Base-by-base conservation (phyloP, 495 filamentous ascomycete genomes). In the Cercophora samala region DNA sequence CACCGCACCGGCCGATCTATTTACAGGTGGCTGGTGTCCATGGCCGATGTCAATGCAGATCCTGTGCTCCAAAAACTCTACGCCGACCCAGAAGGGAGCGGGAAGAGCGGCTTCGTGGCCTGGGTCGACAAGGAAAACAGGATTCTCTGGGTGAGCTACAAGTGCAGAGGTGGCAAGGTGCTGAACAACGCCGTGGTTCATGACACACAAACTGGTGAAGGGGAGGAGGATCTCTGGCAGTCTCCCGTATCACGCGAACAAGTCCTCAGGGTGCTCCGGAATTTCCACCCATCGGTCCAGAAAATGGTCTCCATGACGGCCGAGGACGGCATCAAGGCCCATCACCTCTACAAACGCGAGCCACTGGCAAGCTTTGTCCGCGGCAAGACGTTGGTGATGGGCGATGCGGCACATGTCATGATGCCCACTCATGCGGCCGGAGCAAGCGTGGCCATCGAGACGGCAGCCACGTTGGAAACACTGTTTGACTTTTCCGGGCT, bases 11-110 rank as follows among this genome's bases (percentile, higher is more conserved):
- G 74, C 62, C 77, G 75, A 55, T 84, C 80, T 6, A 71, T 76
- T 6, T 86, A 82, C 69, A 79, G 83, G 22, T 84, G 83, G 70
- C 71, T 86, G 6, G 73, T 85, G 4, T 69, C 81, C 0, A 74
- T 74, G 46, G 46, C 69, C 5, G 75, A 80, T 23, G 66, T 84
- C 23, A 70, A 70, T 46, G 64, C 67, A 1, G 76, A 83, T 63
- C 68, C 75, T 5, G 64, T 76, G 13, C 73, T 79, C 2, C 53
- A 60, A 0, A 19, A 56, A 0, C 62, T 80, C 4, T 74, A 78
- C 22, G 11, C 37, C 3, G 37, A 46, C 37, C 37, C 37, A 2
- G 6, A 46, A 1, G 37, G 37, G 13, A 64, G 68, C 37, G 68
- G 74, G 1, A 58, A 46, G 0, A 66, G 72, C 0, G 74, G 76